These are phyloP conservation scores for Prunus fruticosa DNA, from an alignment of 306 rosid species.

Conservation along the genomic window DNA sequence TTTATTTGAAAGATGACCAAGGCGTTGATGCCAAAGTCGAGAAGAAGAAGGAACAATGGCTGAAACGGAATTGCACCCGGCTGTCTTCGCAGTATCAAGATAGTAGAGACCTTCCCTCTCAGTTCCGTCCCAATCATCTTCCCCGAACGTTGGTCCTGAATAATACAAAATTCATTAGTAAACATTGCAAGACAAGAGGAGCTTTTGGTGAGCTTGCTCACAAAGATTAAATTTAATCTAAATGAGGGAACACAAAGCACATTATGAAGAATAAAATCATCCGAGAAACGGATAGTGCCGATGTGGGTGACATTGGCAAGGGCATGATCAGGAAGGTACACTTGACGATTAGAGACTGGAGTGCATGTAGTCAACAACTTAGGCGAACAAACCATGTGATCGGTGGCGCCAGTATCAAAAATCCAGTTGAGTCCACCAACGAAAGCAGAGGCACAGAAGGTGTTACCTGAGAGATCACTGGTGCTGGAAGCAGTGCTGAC, in stretches of 20 bases:
- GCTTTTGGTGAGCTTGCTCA: neutral
- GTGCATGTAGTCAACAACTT: neutral
- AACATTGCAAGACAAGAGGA: neutral
- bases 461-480: too few relatives aligned
- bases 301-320: neutral
- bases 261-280: neutral
- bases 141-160: neutral
- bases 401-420: neutral
- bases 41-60: neutral
- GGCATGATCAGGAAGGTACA: neutral
- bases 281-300: too few relatives aligned
- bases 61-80: neutral
- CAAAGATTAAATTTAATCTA: neutral
- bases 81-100: too few relatives aligned
- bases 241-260: neutral
- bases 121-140: slow-evolving; percentile 3
- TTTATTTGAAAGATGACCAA: too few relatives aligned
- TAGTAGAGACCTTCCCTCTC: neutral
- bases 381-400: neutral
- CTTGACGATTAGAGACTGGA: neutral
- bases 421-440: neutral
- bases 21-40: neutral
- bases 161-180: too few relatives aligned
- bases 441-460: too few relatives aligned
- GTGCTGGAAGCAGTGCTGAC: too few relatives aligned